Evolutionary conservation across 805 yeast species (phyloP).

Genomic region (Yarrowia sp.): DNA sequence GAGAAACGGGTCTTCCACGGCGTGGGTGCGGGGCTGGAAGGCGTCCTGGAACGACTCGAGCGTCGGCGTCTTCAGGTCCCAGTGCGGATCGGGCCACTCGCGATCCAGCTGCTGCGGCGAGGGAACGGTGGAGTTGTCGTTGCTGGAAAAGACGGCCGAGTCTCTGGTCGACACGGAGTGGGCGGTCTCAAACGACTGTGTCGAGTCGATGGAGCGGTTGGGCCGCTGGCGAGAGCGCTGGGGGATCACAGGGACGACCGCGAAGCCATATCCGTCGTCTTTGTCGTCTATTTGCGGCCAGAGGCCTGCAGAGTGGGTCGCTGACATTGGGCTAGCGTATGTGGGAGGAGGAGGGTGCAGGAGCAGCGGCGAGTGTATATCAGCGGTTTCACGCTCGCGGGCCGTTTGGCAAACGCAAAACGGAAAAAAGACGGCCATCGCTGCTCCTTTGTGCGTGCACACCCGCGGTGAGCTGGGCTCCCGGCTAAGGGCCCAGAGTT

Average conservation of each 20-base stretch:
- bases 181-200: conserved; percentile 8
- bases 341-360: neutral
- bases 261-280: conserved; percentile 7
- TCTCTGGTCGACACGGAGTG: neutral
- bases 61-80: conserved; percentile 18
- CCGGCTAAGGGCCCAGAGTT: too few species aligned
- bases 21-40: conserved; percentile 4
- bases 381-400: too few species aligned
- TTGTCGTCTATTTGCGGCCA: conserved; percentile 19
- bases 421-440: neutral
- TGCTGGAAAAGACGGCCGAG: conserved; percentile 7
- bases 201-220: conserved; percentile 11
- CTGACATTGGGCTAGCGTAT: neutral
- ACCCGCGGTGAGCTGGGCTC: too few species aligned
- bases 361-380: neutral
- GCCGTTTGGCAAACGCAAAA: neutral
- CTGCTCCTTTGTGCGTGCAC: too few species aligned
- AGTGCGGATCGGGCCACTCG: conserved; percentile 18
- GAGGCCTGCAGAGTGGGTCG: conserved; percentile 7
- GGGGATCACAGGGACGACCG: neutral
- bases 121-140: conserved; percentile 12
- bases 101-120: conserved; percentile 21
- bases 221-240: conserved; percentile 18
- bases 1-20: neutral
- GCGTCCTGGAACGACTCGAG: conserved; percentile 21